A percentile compares a stretch with the other conserved stretches of the same genome.
Conservation (phyloP, 192 early-diverging fungal species). For the Thamnidium elegans region DNA sequence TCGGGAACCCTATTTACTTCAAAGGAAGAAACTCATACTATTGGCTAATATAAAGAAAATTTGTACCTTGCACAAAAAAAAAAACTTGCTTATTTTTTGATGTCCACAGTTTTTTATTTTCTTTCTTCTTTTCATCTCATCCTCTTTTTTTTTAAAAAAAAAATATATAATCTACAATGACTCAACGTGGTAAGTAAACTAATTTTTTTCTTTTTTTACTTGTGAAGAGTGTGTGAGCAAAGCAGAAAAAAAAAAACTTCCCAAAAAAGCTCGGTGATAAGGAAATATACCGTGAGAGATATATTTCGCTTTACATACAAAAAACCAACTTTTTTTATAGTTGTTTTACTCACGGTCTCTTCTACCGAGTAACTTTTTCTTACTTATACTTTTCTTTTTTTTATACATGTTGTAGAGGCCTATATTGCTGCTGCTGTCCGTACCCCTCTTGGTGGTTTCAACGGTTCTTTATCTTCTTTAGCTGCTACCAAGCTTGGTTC, state of each 20-base stretch:
- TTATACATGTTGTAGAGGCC: conserved; percentile 53
- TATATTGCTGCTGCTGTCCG: conserved; percentile 90
- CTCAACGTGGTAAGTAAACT: conserved; percentile 14
- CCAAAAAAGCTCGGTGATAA: no score
- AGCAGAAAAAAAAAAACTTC: neutral
- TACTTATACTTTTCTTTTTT: neutral
- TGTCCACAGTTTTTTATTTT: conserved; percentile 1
- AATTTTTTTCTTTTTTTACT: neutral
- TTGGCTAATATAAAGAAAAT: no score
- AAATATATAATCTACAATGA: conserved; percentile 6
- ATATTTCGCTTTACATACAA: no score
- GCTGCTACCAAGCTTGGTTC: conserved; percentile 82
- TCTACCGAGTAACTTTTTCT: no score
- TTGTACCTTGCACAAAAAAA: neutral
- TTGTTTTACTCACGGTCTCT: neutral
- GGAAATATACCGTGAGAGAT: no score
- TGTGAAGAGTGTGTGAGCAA: neutral
- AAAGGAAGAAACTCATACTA: no score
- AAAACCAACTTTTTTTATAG: neutral
- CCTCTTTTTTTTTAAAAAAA: neutral
- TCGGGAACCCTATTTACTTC: no score
- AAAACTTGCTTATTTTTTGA: conserved; percentile 2
- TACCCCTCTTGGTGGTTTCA: conserved; percentile 91
- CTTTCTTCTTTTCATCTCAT: neutral
- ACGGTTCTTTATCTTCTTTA: conserved; percentile 82